phyloP scores from a whole-genome alignment of 2,329 filamentous ascomycete genomes.

The Rhinocladiella similis region DNA sequence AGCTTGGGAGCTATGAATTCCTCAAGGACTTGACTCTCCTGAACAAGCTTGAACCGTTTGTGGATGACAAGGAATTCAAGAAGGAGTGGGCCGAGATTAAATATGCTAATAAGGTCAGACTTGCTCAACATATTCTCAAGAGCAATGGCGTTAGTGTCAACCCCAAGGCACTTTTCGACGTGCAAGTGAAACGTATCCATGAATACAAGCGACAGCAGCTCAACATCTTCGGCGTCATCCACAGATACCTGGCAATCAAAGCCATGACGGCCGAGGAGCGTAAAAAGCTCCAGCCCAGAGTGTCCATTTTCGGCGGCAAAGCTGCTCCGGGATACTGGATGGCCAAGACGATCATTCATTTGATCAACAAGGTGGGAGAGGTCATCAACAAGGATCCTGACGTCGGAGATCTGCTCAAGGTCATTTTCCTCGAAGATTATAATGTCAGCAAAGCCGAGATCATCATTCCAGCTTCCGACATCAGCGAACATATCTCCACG shows the following conservation, averaged over 20 bases:
- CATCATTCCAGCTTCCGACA: slow-evolving; percentile 88
- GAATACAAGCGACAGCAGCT: slow-evolving; percentile 99
- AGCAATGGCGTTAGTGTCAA: slow-evolving; percentile 80
- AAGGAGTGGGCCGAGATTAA: slow-evolving; percentile 97
- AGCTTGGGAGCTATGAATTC: slow-evolving; percentile 79
- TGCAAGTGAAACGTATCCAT: slow-evolving; percentile 98
- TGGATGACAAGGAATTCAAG: slow-evolving; percentile 85
- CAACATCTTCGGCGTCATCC: slow-evolving; percentile 97
- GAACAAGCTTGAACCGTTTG: slow-evolving; percentile 79
- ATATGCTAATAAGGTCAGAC: slow-evolving; percentile 87
- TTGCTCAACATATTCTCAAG: slow-evolving; percentile 87
- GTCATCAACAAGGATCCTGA: slow-evolving; percentile 93
- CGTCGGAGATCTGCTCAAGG: slow-evolving; percentile 91
- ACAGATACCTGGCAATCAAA: slow-evolving; percentile 89
- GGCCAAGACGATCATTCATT: slow-evolving; percentile 98
- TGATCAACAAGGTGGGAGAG: slow-evolving; percentile 86
- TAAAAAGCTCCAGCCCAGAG: slow-evolving; percentile 82
- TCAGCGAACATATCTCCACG: slow-evolving; percentile 98
- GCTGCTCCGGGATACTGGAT: slow-evolving; percentile 99
- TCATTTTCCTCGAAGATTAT: slow-evolving; percentile 96
- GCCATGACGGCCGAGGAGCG: slow-evolving; percentile 77
- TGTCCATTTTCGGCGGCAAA: slow-evolving; percentile 97
- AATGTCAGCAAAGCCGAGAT: slow-evolving; percentile 99
- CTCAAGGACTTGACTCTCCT: slow-evolving; percentile 86
- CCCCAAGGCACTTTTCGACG: slow-evolving; percentile 85